Conservation (phyloP, 139 green algal genomes). For the Gonium pectorale region DNA sequence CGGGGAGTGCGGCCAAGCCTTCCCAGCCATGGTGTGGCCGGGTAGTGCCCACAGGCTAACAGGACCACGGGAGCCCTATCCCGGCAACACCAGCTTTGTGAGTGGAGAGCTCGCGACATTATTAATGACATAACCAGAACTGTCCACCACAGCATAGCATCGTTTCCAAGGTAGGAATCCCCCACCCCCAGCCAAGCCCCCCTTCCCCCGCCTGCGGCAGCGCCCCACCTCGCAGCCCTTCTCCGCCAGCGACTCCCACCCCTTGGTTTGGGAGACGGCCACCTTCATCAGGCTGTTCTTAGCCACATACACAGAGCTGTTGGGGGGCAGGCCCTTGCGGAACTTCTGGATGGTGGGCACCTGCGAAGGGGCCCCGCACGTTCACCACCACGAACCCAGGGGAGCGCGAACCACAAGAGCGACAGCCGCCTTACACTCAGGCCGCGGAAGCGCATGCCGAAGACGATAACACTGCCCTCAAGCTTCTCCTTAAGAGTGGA, state of each 20-base stretch:
- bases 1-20: no score
- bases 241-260: constrained; percentile 66
- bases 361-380: constrained; percentile 48
- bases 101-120: no score
- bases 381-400: constrained; percentile 9
- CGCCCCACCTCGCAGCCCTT: constrained; percentile 58
- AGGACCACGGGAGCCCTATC: no score
- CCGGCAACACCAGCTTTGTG: no score
- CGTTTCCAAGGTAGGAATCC: no score
- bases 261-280: constrained; percentile 73
- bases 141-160: no score
- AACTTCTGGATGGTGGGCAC: constrained; percentile 84
- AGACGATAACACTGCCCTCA: constrained; percentile 79
- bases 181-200: neutral
- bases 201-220: neutral
- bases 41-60: no score
- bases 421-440: constrained; percentile 72
- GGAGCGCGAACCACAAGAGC: neutral
- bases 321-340: constrained; percentile 75
- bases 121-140: no score
- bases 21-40: no score
- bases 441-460: constrained; percentile 86
- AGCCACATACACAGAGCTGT: constrained; percentile 75
- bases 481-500: constrained; percentile 76
- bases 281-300: constrained; percentile 91